Conservation (phyloP, 192 early-diverging fungal genomes). For the Dimargaris cristalligena region DNA sequence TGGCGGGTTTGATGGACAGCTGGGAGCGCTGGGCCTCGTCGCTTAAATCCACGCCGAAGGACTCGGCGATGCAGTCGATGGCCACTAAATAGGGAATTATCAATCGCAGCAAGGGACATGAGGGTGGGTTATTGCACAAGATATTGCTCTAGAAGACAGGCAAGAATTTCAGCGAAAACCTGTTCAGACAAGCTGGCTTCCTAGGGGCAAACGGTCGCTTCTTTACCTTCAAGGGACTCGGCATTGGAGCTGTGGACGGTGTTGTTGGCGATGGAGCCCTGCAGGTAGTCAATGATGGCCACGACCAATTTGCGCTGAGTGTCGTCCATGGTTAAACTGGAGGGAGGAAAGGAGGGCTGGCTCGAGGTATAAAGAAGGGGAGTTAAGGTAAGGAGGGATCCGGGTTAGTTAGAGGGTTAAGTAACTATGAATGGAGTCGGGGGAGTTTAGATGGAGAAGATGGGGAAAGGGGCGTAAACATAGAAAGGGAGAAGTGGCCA, state of each 20-base stretch:
- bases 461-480: no score
- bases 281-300: conserved; percentile 8
- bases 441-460: no score
- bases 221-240: conserved; percentile 6
- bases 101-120: neutral
- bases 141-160: neutral
- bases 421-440: no score
- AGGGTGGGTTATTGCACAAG: neutral
- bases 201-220: neutral
- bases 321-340: conserved; percentile 1
- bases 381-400: no score
- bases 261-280: neutral
- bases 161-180: neutral
- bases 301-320: conserved; percentile 8
- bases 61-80: conserved; percentile 87
- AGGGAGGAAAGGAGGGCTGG: no score
- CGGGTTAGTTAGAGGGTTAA: no score
- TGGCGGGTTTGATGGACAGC: conserved; percentile 76
- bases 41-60: conserved; percentile 69
- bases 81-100: conserved; percentile 32
- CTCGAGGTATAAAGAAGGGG: no score
- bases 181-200: neutral
- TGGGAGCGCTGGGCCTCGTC: conserved; percentile 44
- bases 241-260: neutral
- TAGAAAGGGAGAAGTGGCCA: no score